A percentile compares a stretch with the other conserved stretches of the same genome.
phyloP scores from a whole-genome alignment of 1,284 basidiomycete species.

The Apiotrichum siamense region DNA sequence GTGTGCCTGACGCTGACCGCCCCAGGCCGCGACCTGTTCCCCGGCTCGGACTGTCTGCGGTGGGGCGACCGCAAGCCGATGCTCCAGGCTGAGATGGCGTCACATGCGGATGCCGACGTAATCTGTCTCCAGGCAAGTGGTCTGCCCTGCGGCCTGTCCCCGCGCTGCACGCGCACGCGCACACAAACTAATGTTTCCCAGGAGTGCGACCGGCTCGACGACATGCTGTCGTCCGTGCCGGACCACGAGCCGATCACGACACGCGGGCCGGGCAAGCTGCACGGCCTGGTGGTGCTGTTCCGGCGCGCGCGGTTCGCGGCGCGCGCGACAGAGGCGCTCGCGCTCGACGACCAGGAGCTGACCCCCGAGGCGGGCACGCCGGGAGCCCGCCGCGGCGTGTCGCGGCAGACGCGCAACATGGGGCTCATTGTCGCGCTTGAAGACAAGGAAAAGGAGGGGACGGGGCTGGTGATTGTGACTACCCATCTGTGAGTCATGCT shows the following conservation, averaged over 20 bases:
- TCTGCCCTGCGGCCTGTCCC: too few relatives aligned
- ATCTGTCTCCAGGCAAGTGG: constrained; percentile 71
- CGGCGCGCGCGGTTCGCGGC: constrained; percentile 54
- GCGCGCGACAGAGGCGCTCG: constrained; percentile 28
- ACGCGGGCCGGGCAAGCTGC: constrained; percentile 64
- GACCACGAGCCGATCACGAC: constrained; percentile 54
- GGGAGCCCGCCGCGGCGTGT: constrained; percentile 51
- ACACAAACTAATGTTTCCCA: constrained; percentile 9
- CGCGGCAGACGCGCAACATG: constrained; percentile 75
- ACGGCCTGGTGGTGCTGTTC: constrained; percentile 76
- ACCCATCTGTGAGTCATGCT: constrained; percentile 52
- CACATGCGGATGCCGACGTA: constrained; percentile 59
- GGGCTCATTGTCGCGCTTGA: constrained; percentile 65
- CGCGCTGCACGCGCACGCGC: neutral
- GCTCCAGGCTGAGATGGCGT: constrained; percentile 64
- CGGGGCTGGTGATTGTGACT: constrained; percentile 61
- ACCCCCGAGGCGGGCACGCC: neutral
- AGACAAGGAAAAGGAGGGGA: constrained; percentile 41
- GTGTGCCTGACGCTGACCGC: neutral
- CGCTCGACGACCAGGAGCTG: constrained; percentile 14
- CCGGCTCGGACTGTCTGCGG: constrained; percentile 68
- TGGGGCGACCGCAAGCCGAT: constrained; percentile 64
- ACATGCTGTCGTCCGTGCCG: constrained; percentile 56
- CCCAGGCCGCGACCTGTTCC: constrained; percentile 74
- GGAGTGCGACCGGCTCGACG: constrained; percentile 58